These are phyloP conservation scores for Hyphodiscus sp. DNA, from an alignment of 2,329 filamentous ascomycete genomes.

Conservation along the genomic window DNA sequence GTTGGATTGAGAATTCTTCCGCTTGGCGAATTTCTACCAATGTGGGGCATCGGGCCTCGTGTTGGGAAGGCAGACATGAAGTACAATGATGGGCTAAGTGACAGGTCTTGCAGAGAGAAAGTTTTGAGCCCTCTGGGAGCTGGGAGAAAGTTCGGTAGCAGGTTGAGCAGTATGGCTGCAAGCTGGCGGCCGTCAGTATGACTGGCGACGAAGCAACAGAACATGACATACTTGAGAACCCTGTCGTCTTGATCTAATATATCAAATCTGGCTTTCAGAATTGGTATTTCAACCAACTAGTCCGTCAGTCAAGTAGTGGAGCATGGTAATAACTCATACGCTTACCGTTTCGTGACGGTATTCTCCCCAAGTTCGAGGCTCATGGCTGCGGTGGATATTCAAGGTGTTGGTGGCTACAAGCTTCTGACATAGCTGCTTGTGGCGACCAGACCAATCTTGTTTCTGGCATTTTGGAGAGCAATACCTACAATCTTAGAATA, in stretches of 20 bases:
- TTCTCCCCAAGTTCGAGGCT: slow-evolving; percentile 5
- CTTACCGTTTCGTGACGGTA: slow-evolving; percentile 11
- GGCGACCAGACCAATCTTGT: slow-evolving; percentile 18
- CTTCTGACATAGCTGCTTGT: slow-evolving; percentile 10
- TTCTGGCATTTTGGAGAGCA: slow-evolving; percentile 24
- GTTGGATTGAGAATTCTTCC: slow-evolving; percentile 11
- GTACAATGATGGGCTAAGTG: background rate
- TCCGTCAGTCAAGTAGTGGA: background rate
- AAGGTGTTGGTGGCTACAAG: slow-evolving; percentile 3
- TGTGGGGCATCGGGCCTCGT: slow-evolving; percentile 6
- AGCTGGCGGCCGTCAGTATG: slow-evolving; percentile 1
- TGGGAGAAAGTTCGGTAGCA: slow-evolving; percentile 13
- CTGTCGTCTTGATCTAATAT: background rate
- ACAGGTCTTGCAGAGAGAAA: slow-evolving; percentile 10
- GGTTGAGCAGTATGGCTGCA: slow-evolving; percentile 13
- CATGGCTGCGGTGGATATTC: background rate
- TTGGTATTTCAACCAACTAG: background rate
- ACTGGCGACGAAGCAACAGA: background rate
- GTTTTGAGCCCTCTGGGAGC: slow-evolving; percentile 1
- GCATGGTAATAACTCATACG: slow-evolving; percentile 1
- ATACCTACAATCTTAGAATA: slow-evolving; percentile 8
- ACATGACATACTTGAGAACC: slow-evolving; percentile 7
- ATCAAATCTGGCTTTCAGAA: background rate
- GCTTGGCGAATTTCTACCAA: background rate
- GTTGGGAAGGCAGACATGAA: background rate